phyloP scores from a whole-genome alignment of 805 yeast genomes.

The Debaryomyces castellii region DNA sequence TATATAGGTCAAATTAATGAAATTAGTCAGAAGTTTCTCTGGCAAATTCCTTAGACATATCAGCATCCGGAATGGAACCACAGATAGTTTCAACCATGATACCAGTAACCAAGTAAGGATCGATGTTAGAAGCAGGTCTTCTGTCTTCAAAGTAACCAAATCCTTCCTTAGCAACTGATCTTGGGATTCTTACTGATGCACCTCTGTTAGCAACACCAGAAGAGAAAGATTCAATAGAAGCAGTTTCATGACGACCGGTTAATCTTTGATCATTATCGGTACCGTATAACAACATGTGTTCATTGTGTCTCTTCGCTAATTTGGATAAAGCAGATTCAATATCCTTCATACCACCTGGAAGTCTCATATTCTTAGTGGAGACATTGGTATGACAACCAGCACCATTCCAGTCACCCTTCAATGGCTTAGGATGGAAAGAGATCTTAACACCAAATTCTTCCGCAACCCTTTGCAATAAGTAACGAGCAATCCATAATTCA shows the following conservation, averaged over 20 bases:
- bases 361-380: conserved; percentile 88
- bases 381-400: conserved; percentile 99
- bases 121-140: conserved; percentile 99
- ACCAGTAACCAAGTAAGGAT: conserved; percentile 98
- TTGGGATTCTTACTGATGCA: conserved; percentile 97
- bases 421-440: conserved; percentile 98
- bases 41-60: conserved; percentile 86
- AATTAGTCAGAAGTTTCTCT: conserved; percentile 54
- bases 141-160: conserved; percentile 99
- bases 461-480: conserved; percentile 88
- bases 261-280: conserved; percentile 92
- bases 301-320: conserved; percentile 93
- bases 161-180: conserved; percentile 97
- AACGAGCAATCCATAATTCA: conserved; percentile 94
- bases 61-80: conserved; percentile 93
- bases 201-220: conserved; percentile 99
- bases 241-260: conserved; percentile 99
- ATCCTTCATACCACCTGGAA: conserved; percentile 91
- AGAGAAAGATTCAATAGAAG: conserved; percentile 85
- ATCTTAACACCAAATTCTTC: conserved; percentile 99
- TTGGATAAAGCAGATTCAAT: conserved; percentile 92
- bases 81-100: conserved; percentile 95
- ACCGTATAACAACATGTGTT: conserved; percentile 94
- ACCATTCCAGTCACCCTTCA: conserved; percentile 99
- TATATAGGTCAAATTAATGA: conserved; percentile 2